Conservation (phyloP, 441 rosid species). For the Gossypium gossypioides region DNA sequence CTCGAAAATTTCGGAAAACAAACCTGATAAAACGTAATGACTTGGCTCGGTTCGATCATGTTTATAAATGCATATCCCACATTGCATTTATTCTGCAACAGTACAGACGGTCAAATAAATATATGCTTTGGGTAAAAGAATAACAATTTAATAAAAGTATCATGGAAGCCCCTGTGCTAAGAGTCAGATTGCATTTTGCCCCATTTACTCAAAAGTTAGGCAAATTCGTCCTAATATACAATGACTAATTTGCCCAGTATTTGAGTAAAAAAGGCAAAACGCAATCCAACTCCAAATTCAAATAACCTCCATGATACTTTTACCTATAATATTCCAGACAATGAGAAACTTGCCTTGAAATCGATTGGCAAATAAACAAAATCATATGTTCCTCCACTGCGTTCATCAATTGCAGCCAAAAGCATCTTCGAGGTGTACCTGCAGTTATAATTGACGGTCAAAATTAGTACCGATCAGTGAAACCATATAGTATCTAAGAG, state of each 20-base stretch:
- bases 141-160: too few species aligned
- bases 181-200: too few species aligned
- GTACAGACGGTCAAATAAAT: conserved; percentile 12
- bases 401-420: conserved; percentile 48
- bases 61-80: conserved; percentile 77
- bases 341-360: conserved; percentile 40
- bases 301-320: too few species aligned
- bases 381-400: conserved; percentile 52
- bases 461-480: background rate
- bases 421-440: conserved; percentile 73
- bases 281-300: too few species aligned
- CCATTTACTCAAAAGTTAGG: too few species aligned
- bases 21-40: conserved; percentile 58
- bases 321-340: background rate
- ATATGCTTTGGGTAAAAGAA: background rate
- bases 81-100: conserved; percentile 68
- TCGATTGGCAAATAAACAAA: conserved; percentile 66
- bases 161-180: too few species aligned
- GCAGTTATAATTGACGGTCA: conserved; percentile 1
- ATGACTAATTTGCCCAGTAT: too few species aligned
- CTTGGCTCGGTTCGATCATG: conserved; percentile 51
- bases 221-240: too few species aligned
- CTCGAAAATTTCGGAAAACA: background rate
- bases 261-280: too few species aligned
- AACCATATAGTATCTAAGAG: too few species aligned